Evolutionary conservation across 2,329 filamentous ascomycete species (phyloP), one percentile per base, ranked within the genome.

Genomic region (Arthrobotrys entomopaga): DNA sequence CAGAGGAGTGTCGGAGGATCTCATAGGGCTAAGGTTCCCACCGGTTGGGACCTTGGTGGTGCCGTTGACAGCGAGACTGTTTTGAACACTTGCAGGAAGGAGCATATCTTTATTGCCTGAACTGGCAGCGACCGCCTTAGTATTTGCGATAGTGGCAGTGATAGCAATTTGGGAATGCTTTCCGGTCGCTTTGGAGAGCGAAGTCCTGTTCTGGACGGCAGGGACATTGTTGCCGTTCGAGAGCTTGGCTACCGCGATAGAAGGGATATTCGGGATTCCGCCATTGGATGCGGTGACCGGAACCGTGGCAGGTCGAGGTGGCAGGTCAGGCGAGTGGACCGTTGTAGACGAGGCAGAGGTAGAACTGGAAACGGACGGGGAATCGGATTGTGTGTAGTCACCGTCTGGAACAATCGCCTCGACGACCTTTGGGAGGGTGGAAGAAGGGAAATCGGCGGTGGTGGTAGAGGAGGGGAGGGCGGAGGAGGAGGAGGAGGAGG

Each of bases 91-190:
- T 19, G 63, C 43, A 6, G 70, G 70, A 19, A 74, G 56, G n/a
- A 67, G 63, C 69, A 73, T 73, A 50, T 74, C 70, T 52, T 74
- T 74, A 42, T 74, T 74, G 63, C 63, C 63, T 11, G 70, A 67
- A 46, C 58, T 67, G 43, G 70, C 70, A 52, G 58, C 70, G 48
- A 74, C 70, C 22, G 63, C 70, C 46, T 74, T 65, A 59, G 70
- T 74, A 74, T 63, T 67, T 52, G 70, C 70, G 38, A 74, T 74
- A 40, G 70, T 64, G 43, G 63, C 70, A 42, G 70, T 48, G 63
- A 63, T 74, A 16, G 70, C 70, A 59, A 74, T 67, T 26, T 74
- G 56, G 46, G 70, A 74, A 19, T 74, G 70, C 63, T 67, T 74
- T 22, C 70, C 70, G 20, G 70, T 57, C 40, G 70, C 57, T 50